phyloP scores from a whole-genome alignment of 305 asterid genomes.

The Rubia peregrina region DNA sequence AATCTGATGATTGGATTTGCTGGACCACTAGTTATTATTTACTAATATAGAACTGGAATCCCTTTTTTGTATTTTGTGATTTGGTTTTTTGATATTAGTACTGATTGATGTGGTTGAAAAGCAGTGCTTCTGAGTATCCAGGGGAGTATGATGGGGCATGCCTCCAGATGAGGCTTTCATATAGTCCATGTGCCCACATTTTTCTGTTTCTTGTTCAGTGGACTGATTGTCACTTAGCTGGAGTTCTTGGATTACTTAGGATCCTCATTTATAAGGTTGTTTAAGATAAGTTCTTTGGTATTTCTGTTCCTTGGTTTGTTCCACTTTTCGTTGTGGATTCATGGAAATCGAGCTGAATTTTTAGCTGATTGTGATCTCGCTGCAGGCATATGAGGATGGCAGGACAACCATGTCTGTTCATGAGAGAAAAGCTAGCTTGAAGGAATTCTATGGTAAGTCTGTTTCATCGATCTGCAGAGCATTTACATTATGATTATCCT shows the following conservation, averaged over 20 bases:
- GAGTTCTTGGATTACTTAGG: constrained; percentile 73
- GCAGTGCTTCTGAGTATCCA: constrained; percentile 79
- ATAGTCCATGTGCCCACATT: constrained; percentile 81
- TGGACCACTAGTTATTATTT: constrained; percentile 7
- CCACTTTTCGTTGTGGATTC: not conserved
- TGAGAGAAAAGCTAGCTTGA: constrained; percentile 71
- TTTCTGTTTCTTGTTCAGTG: constrained; percentile 79
- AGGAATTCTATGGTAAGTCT: constrained; percentile 75
- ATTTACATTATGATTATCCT: not conserved
- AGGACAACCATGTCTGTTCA: constrained; percentile 64
- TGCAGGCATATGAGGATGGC: constrained; percentile 82
- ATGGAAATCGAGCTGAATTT: constrained; percentile 6
- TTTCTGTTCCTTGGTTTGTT: constrained; percentile 5
- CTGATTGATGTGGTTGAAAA: constrained; percentile 1
- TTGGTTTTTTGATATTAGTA: not conserved
- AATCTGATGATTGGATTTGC: constrained; percentile 6
- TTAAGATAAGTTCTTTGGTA: not conserved
- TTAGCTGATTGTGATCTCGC: constrained; percentile 10
- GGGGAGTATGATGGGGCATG: constrained; percentile 64
- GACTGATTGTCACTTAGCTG: constrained; percentile 87
- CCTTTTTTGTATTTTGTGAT: not conserved
- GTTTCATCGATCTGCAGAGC: not conserved
- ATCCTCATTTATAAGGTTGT: constrained; percentile 77
- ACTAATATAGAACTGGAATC: too few species aligned
- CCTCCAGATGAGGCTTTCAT: constrained; percentile 91